Evolutionary conservation across 1,284 basidiomycete species (phyloP).

Genomic region (Sporisorium exsertum): DNA sequence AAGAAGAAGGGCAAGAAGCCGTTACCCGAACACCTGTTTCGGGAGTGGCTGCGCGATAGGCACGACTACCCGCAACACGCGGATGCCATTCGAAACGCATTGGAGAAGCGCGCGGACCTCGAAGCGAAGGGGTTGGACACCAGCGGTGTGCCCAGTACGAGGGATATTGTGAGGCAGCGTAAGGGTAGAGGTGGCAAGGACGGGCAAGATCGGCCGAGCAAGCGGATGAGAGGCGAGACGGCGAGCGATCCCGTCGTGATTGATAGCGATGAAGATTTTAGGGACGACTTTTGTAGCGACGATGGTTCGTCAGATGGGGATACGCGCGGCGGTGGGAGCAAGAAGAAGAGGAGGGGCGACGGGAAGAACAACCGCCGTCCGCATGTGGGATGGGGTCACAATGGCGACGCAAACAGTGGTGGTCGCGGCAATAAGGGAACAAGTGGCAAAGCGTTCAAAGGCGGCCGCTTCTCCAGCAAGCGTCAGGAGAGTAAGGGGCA

Average conservation of each 20-base stretch:
- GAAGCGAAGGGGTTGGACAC: constrained; percentile 15
- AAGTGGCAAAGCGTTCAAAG: constrained; percentile 4
- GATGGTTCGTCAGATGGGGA: constrained; percentile 6
- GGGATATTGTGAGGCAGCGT: constrained; percentile 14
- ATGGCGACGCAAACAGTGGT: constrained; percentile 19
- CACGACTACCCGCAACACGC: constrained; percentile 23
- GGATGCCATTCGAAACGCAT: constrained; percentile 19
- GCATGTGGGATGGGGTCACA: constrained; percentile 30
- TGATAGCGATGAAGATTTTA: constrained; percentile 13
- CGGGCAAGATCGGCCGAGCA: constrained; percentile 3
- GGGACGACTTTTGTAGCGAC: constrained; percentile 13
- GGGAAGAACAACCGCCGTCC: constrained; percentile 21
- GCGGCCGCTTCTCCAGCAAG: constrained; percentile 15
- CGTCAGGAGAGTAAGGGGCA: constrained; percentile 6
- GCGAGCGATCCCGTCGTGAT: constrained; percentile 13
- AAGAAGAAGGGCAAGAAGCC: constrained; percentile 30
- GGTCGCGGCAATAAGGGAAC: not conserved
- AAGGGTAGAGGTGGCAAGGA: not conserved
- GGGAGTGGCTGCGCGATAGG: constrained; percentile 25
- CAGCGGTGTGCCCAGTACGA: constrained; percentile 4
- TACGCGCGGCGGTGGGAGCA: not conserved
- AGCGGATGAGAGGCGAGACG: constrained; percentile 13
- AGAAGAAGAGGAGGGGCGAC: constrained; percentile 18
- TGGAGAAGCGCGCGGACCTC: constrained; percentile 23
- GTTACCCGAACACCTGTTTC: constrained; percentile 31